phyloP scores from a whole-genome alignment of 2,329 filamentous ascomycete species.

The Neoscytalidium dimidiatum region DNA sequence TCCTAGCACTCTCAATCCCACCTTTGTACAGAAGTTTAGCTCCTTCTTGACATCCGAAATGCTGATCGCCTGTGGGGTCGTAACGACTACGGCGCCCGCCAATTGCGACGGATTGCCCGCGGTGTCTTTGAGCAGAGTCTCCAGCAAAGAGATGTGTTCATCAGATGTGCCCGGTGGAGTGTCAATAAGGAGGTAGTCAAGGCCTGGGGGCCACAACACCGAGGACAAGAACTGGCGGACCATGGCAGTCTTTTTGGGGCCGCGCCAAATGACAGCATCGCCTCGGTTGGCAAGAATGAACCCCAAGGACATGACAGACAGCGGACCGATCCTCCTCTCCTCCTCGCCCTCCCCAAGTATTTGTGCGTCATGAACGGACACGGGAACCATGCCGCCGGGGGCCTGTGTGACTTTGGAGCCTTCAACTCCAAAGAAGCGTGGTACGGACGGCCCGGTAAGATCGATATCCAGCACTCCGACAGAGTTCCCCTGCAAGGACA shows the following conservation, averaged over 20 bases:
- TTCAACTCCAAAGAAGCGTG: constrained; percentile 90
- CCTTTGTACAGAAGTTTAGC: constrained; percentile 89
- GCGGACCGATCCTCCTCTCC: constrained; percentile 53
- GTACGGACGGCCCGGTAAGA: constrained; percentile 93
- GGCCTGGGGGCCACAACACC: constrained; percentile 77
- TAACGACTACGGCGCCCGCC: constrained; percentile 88
- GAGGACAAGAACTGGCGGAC: constrained; percentile 93
- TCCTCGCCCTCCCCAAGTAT: constrained; percentile 16
- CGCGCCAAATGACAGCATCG: constrained; percentile 95
- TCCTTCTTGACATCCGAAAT: constrained; percentile 94
- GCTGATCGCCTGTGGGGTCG: constrained; percentile 90
- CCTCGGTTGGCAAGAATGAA: constrained; percentile 82
- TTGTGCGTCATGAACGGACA: constrained; percentile 72
- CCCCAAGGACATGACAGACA: constrained; percentile 88
- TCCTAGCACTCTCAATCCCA: constrained; percentile 75
- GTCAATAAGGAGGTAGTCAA: constrained; percentile 93
- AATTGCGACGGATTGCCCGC: constrained; percentile 62
- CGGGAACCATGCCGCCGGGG: constrained; percentile 88
- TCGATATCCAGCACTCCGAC: constrained; percentile 97
- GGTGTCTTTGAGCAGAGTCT: constrained; percentile 56
- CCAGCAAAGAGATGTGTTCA: constrained; percentile 23
- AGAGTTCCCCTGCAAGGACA: constrained; percentile 80
- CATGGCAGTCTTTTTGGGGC: constrained; percentile 99
- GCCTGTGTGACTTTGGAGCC: constrained; percentile 86
- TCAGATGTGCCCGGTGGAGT: constrained; percentile 87